These are phyloP conservation scores for Penicillium macrosclerotiorum DNA, from an alignment of 495 filamentous ascomycete genomes.

Conservation along the genomic window DNA sequence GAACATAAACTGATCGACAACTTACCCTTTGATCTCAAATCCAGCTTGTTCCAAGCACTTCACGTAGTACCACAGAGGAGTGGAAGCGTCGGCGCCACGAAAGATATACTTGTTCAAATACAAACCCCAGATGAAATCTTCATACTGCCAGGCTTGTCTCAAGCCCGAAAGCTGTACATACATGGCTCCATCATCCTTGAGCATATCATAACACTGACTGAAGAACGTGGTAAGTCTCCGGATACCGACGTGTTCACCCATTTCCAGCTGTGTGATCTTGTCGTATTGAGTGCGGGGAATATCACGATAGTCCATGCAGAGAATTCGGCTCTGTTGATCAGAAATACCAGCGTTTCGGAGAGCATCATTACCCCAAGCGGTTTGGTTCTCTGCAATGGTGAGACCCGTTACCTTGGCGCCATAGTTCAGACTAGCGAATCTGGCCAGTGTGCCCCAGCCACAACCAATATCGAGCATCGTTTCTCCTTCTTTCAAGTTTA, in stretches of 20 bases:
- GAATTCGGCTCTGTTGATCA: slow-evolving; percentile 57
- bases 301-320: slow-evolving; percentile 73
- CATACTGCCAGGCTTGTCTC: slow-evolving; percentile 81
- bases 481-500: slow-evolving; percentile 68
- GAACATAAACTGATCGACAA: neutral
- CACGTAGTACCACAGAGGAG: slow-evolving; percentile 71
- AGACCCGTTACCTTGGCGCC: slow-evolving; percentile 75
- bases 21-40: slow-evolving; percentile 53
- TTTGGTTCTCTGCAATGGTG: slow-evolving; percentile 81
- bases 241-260: slow-evolving; percentile 88
- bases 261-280: slow-evolving; percentile 87
- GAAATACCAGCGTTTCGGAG: slow-evolving; percentile 53
- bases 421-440: slow-evolving; percentile 75
- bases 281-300: slow-evolving; percentile 69
- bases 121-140: slow-evolving; percentile 83
- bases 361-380: slow-evolving; percentile 65
- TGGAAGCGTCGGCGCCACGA: slow-evolving; percentile 82
- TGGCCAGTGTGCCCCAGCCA: slow-evolving; percentile 83
- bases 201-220: slow-evolving; percentile 76
- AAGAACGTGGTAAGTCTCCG: slow-evolving; percentile 67
- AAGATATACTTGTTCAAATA: slow-evolving; percentile 96
- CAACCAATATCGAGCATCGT: slow-evolving; percentile 79
- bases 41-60: slow-evolving; percentile 70
- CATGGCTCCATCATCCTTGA: slow-evolving; percentile 81
- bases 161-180: slow-evolving; percentile 84